Percentiles rank a stretch among this genome's conserved stretches.
Evolutionary conservation across 75 land plant species (phyloP).

Genomic region (Picea glauca): DNA sequence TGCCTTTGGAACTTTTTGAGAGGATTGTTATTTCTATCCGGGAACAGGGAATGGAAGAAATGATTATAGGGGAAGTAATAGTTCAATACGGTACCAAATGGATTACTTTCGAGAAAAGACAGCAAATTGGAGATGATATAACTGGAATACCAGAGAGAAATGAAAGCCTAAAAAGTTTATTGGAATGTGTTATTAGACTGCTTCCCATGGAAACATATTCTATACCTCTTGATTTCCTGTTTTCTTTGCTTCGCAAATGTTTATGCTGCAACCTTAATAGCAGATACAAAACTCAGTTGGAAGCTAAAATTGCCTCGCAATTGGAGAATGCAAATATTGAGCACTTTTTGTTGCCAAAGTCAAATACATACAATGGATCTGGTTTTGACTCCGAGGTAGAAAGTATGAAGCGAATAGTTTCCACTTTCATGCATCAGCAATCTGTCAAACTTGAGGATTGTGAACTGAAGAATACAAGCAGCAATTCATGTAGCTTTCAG

Average conservation of each 20-base stretch:
- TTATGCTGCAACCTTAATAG: conserved; percentile 28
- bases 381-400: conserved; percentile 32
- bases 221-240: conserved; percentile 74
- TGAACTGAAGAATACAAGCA: neutral
- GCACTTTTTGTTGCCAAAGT: conserved; percentile 45
- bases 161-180: conserved; percentile 3
- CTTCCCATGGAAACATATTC: conserved; percentile 32
- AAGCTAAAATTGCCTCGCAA: conserved; percentile 48
- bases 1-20: conserved; percentile 58
- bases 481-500: conserved; percentile 18
- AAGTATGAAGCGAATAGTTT: conserved; percentile 60
- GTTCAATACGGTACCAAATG: conserved; percentile 69
- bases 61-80: conserved; percentile 64
- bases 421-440: conserved; percentile 12
- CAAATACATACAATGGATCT: neutral
- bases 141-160: conserved; percentile 12
- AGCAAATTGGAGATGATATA: neutral
- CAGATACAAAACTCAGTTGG: conserved; percentile 31
- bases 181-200: conserved; percentile 62
- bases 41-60: conserved; percentile 87
- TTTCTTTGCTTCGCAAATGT: conserved; percentile 52
- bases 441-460: neutral
- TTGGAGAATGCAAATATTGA: conserved; percentile 58
- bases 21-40: conserved; percentile 60
- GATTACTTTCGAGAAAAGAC: conserved; percentile 46